These are phyloP conservation scores for Neoscytalidium dimidiatum DNA, from an alignment of 2,329 filamentous ascomycete species.

Conservation along the genomic window DNA sequence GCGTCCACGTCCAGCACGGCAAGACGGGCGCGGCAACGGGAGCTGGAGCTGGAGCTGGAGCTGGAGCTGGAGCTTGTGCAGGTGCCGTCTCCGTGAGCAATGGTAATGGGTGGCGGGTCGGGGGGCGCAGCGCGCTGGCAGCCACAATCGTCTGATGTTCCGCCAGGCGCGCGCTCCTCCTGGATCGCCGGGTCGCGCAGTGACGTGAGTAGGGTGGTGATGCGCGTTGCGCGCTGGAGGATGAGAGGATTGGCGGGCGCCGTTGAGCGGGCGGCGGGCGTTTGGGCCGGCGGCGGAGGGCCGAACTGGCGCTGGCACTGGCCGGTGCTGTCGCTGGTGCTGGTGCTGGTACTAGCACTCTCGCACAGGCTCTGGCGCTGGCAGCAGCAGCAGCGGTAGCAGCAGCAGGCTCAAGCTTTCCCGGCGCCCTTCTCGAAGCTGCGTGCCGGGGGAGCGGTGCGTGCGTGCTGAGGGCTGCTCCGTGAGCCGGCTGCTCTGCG, in stretches of 20 bases:
- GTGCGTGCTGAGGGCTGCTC: neutral
- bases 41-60: too few species aligned
- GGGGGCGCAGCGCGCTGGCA: neutral
- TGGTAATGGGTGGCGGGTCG: neutral
- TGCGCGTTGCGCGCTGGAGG: neutral
- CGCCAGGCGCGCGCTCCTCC: constrained; percentile 4
- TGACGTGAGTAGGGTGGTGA: neutral
- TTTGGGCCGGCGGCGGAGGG: neutral
- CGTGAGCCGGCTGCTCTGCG: neutral
- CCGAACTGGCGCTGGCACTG: neutral
- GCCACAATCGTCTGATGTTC: constrained; percentile 5
- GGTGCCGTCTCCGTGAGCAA: too few species aligned
- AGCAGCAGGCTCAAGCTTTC: constrained; percentile 2
- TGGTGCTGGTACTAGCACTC: too few species aligned
- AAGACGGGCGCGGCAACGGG: neutral
- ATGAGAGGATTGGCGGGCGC: constrained; percentile 2
- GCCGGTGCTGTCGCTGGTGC: neutral
- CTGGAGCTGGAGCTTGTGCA: too few species aligned
- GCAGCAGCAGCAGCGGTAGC: too few species aligned
- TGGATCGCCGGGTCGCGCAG: constrained; percentile 13
- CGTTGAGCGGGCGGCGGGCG: constrained; percentile 6
- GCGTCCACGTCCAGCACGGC: neutral
- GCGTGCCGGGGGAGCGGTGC: constrained; percentile 2
- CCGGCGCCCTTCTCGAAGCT: neutral
- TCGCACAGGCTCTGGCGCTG: too few species aligned